phyloP scores from a whole-genome alignment of 352 stramenopile genomes.

The Saprolegnia diclina region DNA sequence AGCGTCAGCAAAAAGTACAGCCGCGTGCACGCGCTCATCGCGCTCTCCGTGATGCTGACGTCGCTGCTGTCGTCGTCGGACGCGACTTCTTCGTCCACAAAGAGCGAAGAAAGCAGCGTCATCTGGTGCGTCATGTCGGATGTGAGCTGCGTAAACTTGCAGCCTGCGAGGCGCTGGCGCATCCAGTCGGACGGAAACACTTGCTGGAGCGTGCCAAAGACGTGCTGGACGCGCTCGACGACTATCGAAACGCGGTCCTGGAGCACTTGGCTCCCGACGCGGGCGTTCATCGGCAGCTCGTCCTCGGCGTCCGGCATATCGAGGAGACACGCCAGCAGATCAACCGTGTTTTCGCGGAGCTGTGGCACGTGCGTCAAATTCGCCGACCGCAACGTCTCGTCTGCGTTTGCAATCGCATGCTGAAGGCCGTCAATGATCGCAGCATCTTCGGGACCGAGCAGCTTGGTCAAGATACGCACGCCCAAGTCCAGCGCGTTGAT shows the following conservation, averaged over 20 bases:
- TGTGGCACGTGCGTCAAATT: slow-evolving; percentile 72
- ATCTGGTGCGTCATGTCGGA: slow-evolving; percentile 62
- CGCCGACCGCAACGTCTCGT: slow-evolving; percentile 52
- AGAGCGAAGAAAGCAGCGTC: slow-evolving; percentile 56
- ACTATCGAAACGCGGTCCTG: slow-evolving; percentile 21
- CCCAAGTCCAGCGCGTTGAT: slow-evolving; percentile 75
- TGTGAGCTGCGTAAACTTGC: slow-evolving; percentile 54
- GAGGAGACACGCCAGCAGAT: slow-evolving; percentile 76
- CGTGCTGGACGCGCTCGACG: slow-evolving; percentile 23
- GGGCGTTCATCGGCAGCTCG: slow-evolving; percentile 2
- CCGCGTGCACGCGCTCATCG: slow-evolving; percentile 61
- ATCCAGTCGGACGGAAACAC: slow-evolving; percentile 23
- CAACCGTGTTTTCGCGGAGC: slow-evolving; percentile 75
- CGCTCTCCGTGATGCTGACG: slow-evolving; percentile 2
- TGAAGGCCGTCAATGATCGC: slow-evolving; percentile 63
- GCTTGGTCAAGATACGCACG: slow-evolving; percentile 73
- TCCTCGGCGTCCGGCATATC: slow-evolving; percentile 64
- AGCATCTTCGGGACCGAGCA: slow-evolving; percentile 63
- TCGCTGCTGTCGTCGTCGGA: slow-evolving; percentile 49
- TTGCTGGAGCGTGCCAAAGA: slow-evolving; percentile 24
- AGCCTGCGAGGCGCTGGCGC: slow-evolving; percentile 44
- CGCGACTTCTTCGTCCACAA: slow-evolving; percentile 48
- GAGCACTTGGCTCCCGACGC: slow-evolving; percentile 24
- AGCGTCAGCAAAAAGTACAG: slow-evolving; percentile 72
- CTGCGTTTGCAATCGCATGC: slow-evolving; percentile 46